Evolutionary conservation across 2,329 filamentous ascomycete genomes (phyloP).

Genomic region (Thelonectria rubi): DNA sequence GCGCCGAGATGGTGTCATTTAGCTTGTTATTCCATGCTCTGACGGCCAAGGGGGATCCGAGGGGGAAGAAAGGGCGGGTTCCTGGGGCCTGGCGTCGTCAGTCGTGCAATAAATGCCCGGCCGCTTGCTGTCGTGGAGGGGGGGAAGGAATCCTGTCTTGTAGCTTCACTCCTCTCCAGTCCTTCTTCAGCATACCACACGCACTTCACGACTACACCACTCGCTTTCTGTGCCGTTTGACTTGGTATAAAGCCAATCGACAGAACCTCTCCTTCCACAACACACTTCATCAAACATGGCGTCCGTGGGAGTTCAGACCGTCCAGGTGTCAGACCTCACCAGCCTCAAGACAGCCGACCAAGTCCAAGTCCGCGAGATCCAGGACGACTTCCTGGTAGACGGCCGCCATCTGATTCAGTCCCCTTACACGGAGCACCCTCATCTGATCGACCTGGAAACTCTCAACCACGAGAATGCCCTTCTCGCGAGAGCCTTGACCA

Average conservation of each 20-base stretch:
- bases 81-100: slow-evolving; percentile 4
- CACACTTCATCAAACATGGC: slow-evolving; percentile 40
- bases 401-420: slow-evolving; percentile 68
- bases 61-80: background rate
- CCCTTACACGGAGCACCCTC: slow-evolving; percentile 75
- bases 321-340: slow-evolving; percentile 37
- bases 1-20: slow-evolving; percentile 42
- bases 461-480: slow-evolving; percentile 73
- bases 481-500: slow-evolving; percentile 75
- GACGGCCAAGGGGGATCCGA: slow-evolving; percentile 36
- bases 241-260: background rate
- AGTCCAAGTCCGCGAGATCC: slow-evolving; percentile 41
- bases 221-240: slow-evolving; percentile 5
- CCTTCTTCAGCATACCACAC: background rate
- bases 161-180: slow-evolving; percentile 6
- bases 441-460: slow-evolving; percentile 76
- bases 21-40: slow-evolving; percentile 43
- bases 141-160: slow-evolving; percentile 13
- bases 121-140: slow-evolving; percentile 22
- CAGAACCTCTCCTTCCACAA: background rate
- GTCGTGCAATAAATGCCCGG: slow-evolving; percentile 35
- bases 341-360: slow-evolving; percentile 40
- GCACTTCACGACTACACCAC: slow-evolving; percentile 8
- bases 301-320: slow-evolving; percentile 37
- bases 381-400: slow-evolving; percentile 24